A percentile compares a stretch with the other conserved stretches of the same genome.
These are phyloP conservation scores for Syncephalastrum racemosum DNA, from an alignment of 371 early-diverging fungal species.

Conservation along the genomic window DNA sequence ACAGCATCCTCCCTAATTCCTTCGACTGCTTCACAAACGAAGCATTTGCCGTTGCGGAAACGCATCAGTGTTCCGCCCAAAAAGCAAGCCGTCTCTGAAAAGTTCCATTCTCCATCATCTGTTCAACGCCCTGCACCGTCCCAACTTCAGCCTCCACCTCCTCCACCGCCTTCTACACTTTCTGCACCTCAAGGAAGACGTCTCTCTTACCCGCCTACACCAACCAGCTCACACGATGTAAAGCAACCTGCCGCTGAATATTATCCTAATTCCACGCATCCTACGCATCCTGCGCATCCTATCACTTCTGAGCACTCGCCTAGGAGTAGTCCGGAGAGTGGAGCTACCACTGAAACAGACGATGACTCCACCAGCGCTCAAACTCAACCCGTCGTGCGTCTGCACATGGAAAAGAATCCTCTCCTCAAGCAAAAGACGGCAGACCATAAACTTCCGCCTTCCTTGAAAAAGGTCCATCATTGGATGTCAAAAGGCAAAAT, in stretches of 20 bases:
- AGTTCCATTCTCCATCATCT: constrained; percentile 4
- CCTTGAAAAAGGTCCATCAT: constrained; percentile 28
- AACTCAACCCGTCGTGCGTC: background rate
- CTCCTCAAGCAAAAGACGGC: background rate
- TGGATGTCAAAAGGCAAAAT: constrained; percentile 24
- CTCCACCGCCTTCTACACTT: background rate
- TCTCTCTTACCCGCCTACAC: constrained; percentile 13
- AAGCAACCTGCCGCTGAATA: constrained; percentile 7
- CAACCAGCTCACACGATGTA: constrained; percentile 16
- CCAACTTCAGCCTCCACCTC: constrained; percentile 4
- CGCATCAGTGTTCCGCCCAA: constrained; percentile 19
- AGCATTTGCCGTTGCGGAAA: constrained; percentile 31
- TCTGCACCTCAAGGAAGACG: constrained; percentile 10
- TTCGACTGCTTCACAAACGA: constrained; percentile 5
- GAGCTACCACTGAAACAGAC: constrained; percentile 17
- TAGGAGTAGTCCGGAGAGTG: constrained; percentile 6
- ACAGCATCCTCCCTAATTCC: too few species aligned
- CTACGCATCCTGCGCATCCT: background rate
- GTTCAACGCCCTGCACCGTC: constrained; percentile 4
- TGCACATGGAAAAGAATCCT: background rate
- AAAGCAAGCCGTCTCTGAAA: background rate
- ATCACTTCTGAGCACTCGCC: too few species aligned
- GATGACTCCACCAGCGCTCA: constrained; percentile 15
- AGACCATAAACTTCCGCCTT: constrained; percentile 3
- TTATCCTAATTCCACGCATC: background rate